Percentiles rank a stretch among this genome's conserved stretches.
Conservation (phyloP, 257 asterid species). For the Nicotiana sylvestris region DNA sequence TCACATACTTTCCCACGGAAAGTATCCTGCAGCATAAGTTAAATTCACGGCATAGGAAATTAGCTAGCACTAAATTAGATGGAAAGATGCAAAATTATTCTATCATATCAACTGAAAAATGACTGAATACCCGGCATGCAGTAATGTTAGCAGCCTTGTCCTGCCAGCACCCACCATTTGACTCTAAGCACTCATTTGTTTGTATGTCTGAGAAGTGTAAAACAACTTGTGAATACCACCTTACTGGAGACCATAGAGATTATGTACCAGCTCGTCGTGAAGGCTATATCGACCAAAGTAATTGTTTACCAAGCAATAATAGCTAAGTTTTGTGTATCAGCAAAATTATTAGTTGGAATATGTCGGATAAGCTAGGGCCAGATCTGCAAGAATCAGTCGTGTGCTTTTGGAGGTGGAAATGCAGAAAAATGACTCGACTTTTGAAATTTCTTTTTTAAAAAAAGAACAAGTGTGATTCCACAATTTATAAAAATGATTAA, state of each 20-base stretch:
- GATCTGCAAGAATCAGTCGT: background rate
- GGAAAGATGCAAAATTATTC: background rate
- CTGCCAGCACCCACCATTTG: slow-evolving; percentile 99
- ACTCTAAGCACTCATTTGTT: slow-evolving; percentile 80
- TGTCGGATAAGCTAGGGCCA: background rate
- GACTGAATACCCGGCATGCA: slow-evolving; percentile 75
- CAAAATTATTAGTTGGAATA: background rate
- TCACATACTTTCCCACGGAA: slow-evolving; percentile 91
- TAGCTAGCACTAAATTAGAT: background rate
- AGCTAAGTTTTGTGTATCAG: background rate
- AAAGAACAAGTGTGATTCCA: background rate
- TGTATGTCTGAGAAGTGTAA: slow-evolving; percentile 54
- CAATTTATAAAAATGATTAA: background rate
- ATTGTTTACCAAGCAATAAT: background rate
- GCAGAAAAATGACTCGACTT: background rate
- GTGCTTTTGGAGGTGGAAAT: background rate
- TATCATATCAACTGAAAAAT: background rate
- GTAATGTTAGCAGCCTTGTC: slow-evolving; percentile 69
- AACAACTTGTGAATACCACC: slow-evolving; percentile 7
- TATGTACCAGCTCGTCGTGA: background rate
- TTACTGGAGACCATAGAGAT: background rate
- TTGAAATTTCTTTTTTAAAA: background rate
- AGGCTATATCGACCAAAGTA: background rate
- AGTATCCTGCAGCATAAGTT: slow-evolving; percentile 57
- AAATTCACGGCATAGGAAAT: background rate